These are phyloP conservation scores for Priceomyces carsonii DNA, from an alignment of 805 yeast genomes.

Conservation along the genomic window DNA sequence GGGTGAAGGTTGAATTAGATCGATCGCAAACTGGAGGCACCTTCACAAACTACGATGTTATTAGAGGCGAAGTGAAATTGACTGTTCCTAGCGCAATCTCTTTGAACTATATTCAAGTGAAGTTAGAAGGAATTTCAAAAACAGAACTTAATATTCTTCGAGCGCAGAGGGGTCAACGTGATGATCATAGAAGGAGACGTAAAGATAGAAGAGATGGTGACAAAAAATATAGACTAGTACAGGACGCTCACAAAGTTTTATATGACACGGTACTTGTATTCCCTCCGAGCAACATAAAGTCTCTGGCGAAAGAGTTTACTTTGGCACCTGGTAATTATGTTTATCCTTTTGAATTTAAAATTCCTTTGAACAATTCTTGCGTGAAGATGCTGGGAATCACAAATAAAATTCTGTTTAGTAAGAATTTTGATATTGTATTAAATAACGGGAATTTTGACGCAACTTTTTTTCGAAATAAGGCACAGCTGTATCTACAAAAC, in stretches of 20 bases:
- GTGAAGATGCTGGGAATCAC: conserved; percentile 33
- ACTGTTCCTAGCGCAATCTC: conserved; percentile 42
- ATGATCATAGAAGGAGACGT: conserved; percentile 4
- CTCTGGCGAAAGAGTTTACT: conserved; percentile 45
- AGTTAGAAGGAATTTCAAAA: conserved; percentile 49
- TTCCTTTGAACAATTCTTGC: conserved; percentile 47
- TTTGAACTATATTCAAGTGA: conserved; percentile 49
- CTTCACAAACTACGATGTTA: conserved; percentile 48
- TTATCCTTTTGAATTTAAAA: conserved; percentile 48
- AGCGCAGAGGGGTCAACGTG: conserved; percentile 7
- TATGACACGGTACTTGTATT: conserved; percentile 52
- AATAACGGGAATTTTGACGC: conserved; percentile 33
- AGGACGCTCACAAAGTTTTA: conserved; percentile 46
- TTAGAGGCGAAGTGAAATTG: conserved; percentile 42
- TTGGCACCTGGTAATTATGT: conserved; percentile 51
- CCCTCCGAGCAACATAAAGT: conserved; percentile 51
- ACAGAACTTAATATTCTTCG: conserved; percentile 35
- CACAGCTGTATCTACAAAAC: conserved; percentile 12
- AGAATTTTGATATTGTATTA: conserved; percentile 27
- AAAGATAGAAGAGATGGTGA: conserved; percentile 17
- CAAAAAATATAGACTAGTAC: conserved; percentile 19
- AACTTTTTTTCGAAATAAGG: conserved; percentile 17
- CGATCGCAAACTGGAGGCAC: conserved; percentile 35
- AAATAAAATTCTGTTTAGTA: conserved; percentile 33
- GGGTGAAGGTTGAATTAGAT: conserved; percentile 36